These are phyloP conservation scores for Trametes cinnabarina DNA, from an alignment of 768 basidiomycete species.

Conservation along the genomic window DNA sequence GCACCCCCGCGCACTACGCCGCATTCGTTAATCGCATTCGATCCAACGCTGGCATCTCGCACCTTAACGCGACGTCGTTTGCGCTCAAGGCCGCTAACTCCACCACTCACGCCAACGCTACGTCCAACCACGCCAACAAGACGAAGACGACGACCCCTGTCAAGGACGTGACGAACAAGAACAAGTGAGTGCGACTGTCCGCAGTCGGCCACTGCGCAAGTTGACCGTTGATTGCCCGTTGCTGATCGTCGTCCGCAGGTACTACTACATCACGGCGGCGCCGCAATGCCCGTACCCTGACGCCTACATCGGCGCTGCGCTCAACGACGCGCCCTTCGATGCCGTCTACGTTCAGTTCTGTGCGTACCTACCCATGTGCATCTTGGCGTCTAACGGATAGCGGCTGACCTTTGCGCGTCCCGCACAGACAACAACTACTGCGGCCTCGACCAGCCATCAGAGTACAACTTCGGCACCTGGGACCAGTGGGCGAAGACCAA, in stretches of 20 bases:
- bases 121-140: neutral
- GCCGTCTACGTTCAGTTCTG: constrained; percentile 73
- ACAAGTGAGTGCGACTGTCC: constrained; percentile 7
- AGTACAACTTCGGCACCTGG: constrained; percentile 58
- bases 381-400: neutral
- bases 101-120: constrained; percentile 42
- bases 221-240: neutral
- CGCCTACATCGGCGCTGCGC: constrained; percentile 47
- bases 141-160: neutral
- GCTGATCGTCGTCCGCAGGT: neutral
- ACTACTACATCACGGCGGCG: constrained; percentile 70
- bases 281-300: constrained; percentile 73
- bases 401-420: neutral
- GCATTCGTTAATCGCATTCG: constrained; percentile 50
- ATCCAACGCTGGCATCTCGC: constrained; percentile 45
- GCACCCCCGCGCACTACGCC: constrained; percentile 33
- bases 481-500: constrained; percentile 60
- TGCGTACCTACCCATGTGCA: constrained; percentile 23
- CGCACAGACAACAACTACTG: constrained; percentile 56
- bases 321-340: constrained; percentile 64
- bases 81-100: constrained; percentile 32
- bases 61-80: constrained; percentile 18
- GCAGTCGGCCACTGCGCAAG: neutral
- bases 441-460: constrained; percentile 44
- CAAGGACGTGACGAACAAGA: constrained; percentile 11